Base-by-base conservation (phyloP, 1,139 yeast species). In the Tardiomyces depauwii region DNA sequence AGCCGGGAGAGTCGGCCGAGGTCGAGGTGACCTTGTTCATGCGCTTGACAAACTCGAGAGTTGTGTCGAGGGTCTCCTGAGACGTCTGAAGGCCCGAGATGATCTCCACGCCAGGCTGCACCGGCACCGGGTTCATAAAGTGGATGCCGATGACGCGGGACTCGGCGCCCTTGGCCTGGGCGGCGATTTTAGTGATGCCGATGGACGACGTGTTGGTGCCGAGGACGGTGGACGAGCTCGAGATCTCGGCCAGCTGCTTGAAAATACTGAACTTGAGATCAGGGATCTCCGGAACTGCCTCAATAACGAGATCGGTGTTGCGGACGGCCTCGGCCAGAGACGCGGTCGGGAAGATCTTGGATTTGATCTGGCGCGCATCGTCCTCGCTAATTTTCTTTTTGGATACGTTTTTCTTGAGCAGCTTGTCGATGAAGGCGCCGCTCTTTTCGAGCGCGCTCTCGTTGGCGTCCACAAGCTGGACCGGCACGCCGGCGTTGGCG, bases 61-160 rank as follows among this genome's bases (percentile, higher is more conserved):
- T 61, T 11, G 57, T 49, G 14, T 53, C 60, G 18, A 65, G 55
- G 4, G 69, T 66, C 39, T 58, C 67, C 39, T 55, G 55, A 23
- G 67, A 56, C 11, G 73, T 69, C 54, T 69, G 73, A 44, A 69
- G 53, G 13, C 72, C 73, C 12, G 61, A 53, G 48, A 69, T 68
- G 50, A 69, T 60, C 57, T 69, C 73, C n/a, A 66, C 73, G 33
- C 73, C 73, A 32, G 60, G 63, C 56, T 68, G 72, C 19, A 69
- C 73, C 1, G 73, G 73, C 21, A 69, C 73, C 4, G 73, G 73
- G 57, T 69, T 69, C 72, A 69, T 68, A 54, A 69, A 68, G 52
- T 69, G 73, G 32, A 68, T 65, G 27, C 72, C 67, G 45, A 69
- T 59, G 16, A 69, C 73, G 13, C 73, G 58, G 45, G 52, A 46